Percentiles rank a stretch among this genome's conserved stretches.
Evolutionary conservation across 2,329 filamentous ascomycete genomes (phyloP).

Genomic region (Paraphaeosphaeria minitans): DNA sequence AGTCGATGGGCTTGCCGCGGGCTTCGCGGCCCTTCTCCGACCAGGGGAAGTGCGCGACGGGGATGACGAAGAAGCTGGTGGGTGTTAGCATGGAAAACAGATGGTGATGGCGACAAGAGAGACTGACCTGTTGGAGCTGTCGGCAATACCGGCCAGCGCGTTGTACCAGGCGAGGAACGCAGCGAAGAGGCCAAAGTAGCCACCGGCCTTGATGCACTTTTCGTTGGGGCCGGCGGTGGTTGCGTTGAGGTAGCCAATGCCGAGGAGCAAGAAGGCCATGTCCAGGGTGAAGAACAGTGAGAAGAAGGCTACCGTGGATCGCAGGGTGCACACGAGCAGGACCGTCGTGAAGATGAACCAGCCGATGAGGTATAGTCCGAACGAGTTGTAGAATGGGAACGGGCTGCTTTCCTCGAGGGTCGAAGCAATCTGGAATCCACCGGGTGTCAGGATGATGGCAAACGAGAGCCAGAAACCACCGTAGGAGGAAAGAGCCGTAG

Average conservation of each 20-base stretch:
- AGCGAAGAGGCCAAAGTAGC: conserved; percentile 58
- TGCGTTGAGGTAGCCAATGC: conserved; percentile 58
- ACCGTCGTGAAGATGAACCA: conserved; percentile 66
- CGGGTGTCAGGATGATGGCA: conserved; percentile 63
- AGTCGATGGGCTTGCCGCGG: conserved; percentile 38
- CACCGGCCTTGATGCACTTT: conserved; percentile 57
- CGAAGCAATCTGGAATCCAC: conserved; percentile 55
- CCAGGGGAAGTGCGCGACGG: conserved; percentile 95
- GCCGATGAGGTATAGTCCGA: conserved; percentile 63
- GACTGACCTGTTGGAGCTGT: conserved; percentile 56
- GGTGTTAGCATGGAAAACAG: conserved; percentile 15
- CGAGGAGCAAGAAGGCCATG: conserved; percentile 63
- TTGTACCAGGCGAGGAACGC: conserved; percentile 62
- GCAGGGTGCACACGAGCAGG: conserved; percentile 61
- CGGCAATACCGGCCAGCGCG: conserved; percentile 60
- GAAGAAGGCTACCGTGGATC: conserved; percentile 64
- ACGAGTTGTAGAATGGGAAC: conserved; percentile 56
- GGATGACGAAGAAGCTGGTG: conserved; percentile 85
- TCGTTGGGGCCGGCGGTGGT: conserved; percentile 48
- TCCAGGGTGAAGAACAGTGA: conserved; percentile 63
- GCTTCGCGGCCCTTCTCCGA: conserved; percentile 57
- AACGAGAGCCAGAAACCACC: conserved; percentile 67
- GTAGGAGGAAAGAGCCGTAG: conserved; percentile 65
- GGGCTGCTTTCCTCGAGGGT: conserved; percentile 42
- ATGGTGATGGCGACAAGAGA: not conserved